Base-by-base conservation (phyloP, 331 rosid species). In the Phaseolus coccineus region DNA sequence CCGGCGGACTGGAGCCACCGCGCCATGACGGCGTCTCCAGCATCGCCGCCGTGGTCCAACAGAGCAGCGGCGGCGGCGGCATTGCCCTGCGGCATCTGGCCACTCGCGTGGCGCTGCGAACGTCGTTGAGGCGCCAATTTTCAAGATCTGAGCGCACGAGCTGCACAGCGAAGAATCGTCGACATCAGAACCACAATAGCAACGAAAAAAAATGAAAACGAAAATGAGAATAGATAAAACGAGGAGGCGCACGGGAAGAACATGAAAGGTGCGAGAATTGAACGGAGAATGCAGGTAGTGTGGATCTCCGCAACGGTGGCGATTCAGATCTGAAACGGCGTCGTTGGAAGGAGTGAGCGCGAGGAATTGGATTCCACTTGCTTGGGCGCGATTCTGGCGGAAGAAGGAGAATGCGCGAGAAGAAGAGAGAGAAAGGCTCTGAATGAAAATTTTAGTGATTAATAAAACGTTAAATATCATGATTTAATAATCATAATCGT, bases 51-150 rank as follows among this genome's bases (percentile, higher is more conserved):
- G 73, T 88, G 91, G 79, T 91, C 97, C 68, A 90, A 87, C 25
- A 91, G 78, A 67, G 96, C 90, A 14, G 95, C 97, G 48, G 97
- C 95, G 86, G 98, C 97, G 67, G 96, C 96, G 83, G 99, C 94
- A 90, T 89, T 96, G 88, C 90, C 93, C 90, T 93, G 99, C 90
- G 90, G 98, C 98, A 93, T 88, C 94, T 96, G 99, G 88, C 99
- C 98, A 82, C 97, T 97, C 91, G 87, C 89, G 97, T 91, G 99
- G 94, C 99, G 99, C 96, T 93, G 98, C 69, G 99, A 93, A 70
- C 98, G 96, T 72, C 98, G 85, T 90, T 96, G 99, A 30, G 99
- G 99, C 92, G 99, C 99, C 99, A 96, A 96, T 86, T 93, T 95
- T 93, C 87, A 93, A 91, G 98, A 93, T 93, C 96, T 91, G 81